Evolutionary conservation across 805 yeast genomes (phyloP), one percentile per base, ranked within the genome.

Genomic region (Brettanomyces anomalus): DNA sequence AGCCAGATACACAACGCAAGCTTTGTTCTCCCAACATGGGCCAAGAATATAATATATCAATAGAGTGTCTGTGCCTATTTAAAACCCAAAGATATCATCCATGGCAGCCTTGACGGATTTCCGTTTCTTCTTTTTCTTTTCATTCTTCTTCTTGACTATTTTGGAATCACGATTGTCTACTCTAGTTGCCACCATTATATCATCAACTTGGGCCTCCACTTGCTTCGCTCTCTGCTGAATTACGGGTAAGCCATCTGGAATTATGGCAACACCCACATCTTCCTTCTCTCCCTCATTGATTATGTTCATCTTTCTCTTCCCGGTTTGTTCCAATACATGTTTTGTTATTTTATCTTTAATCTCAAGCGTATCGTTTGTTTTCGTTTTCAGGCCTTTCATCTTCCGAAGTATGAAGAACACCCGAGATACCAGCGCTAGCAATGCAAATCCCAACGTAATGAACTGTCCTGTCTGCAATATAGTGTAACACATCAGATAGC

Each of bases 21-120:
- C 37, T 86, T 85, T 58, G 76, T 85, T 24, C 65, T 86, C 43
- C 96, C 96, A 21, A 77, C 77, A 34, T 85, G 90, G 87, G 95
- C 93, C 3, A 52, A 57, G 24, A 42, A 46, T 11, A 45, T 54
- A 16, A 46, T 60, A 30, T 51, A 56, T 43, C 49, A 24, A 15
- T 15, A 17, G 31, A 36, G 21, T 14, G 10, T 14, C 33, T 21
- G 20, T n/a, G n/a, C n/a, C n/a, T n/a, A n/a, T n/a, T 35, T 44
- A 56, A 42, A 54, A 77, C 1, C 86, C 87, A 61, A 85, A 85
- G 14, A 85, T 85, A 52, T 77, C 85, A 59, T 84, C 93, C 43
- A 85, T 85, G 10, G 79, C 72, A 41, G 62, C 59, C 55, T 70
- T 76, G 56, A 68, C 71, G 45, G 70, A 70, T 55, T 68, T 70